phyloP scores from a whole-genome alignment of 495 filamentous ascomycete genomes.

The Annulohypoxylon moriforme region DNA sequence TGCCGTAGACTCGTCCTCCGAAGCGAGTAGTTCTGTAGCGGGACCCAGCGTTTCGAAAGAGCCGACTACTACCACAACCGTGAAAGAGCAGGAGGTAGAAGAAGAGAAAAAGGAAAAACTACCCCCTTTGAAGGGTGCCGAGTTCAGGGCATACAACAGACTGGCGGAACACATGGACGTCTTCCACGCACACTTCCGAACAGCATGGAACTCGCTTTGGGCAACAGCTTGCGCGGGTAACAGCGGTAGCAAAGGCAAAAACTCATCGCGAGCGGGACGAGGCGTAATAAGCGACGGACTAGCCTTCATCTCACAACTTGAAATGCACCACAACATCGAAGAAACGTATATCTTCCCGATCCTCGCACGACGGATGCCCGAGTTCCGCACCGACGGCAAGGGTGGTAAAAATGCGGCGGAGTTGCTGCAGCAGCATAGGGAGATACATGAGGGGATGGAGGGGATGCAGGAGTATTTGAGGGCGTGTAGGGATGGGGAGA shows the following conservation, averaged over 20 bases:
- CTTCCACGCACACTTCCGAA: constrained; percentile 83
- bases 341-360: constrained; percentile 84
- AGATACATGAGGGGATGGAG: constrained; percentile 86
- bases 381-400: constrained; percentile 63
- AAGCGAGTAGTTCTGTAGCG: neutral
- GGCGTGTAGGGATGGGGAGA: constrained; percentile 70
- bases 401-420: constrained; percentile 62
- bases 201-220: constrained; percentile 76
- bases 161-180: constrained; percentile 82
- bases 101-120: constrained; percentile 26
- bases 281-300: constrained; percentile 72
- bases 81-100: constrained; percentile 4
- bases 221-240: constrained; percentile 64
- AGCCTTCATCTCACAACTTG: constrained; percentile 74
- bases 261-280: constrained; percentile 47
- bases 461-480: constrained; percentile 74
- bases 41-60: neutral
- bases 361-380: constrained; percentile 82
- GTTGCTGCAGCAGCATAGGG: constrained; percentile 79
- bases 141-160: constrained; percentile 74
- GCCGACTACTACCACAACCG: neutral
- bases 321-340: constrained; percentile 85
- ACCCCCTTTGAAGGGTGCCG: constrained; percentile 30
- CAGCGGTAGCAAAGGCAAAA: constrained; percentile 59
- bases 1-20: constrained; percentile 15